Conservation (phyloP, 2,329 filamentous ascomycete species). For the Fusarium anguioides region DNA sequence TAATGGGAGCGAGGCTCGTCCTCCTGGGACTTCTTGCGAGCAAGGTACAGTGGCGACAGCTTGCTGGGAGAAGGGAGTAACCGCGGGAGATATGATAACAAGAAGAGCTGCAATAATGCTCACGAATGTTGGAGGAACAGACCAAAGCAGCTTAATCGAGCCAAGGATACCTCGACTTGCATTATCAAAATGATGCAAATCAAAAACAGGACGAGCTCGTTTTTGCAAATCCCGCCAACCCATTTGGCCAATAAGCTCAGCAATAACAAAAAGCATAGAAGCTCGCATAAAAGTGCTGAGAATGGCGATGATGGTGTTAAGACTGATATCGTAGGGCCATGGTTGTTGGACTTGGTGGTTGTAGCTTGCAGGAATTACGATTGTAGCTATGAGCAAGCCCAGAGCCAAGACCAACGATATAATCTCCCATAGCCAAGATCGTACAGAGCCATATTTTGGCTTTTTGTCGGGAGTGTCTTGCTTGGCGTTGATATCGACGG, state of each 20-base stretch:
- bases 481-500: not conserved
- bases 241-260: constrained; percentile 1
- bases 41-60: constrained; percentile 1
- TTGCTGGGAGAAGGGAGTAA: constrained; percentile 10
- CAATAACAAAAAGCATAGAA: constrained; percentile 3
- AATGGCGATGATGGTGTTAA: constrained; percentile 9
- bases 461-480: too few relatives aligned
- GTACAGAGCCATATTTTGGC: not conserved
- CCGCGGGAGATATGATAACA: constrained; percentile 1
- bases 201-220: not conserved
- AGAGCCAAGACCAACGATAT: not conserved
- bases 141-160: not conserved
- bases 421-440: constrained; percentile 5
- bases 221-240: constrained; percentile 3
- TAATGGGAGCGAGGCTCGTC: not conserved
- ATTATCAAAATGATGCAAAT: constrained; percentile 7
- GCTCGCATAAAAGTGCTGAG: constrained; percentile 17
- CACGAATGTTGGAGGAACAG: not conserved
- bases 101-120: not conserved
- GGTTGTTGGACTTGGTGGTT: not conserved
- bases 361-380: not conserved
- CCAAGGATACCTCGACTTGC: constrained; percentile 5
- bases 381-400: not conserved
- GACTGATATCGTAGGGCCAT: constrained; percentile 17
- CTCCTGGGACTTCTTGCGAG: not conserved